phyloP scores from a whole-genome alignment of 2,329 filamentous ascomycete genomes.

The Aspergillus pseudotamarii region DNA sequence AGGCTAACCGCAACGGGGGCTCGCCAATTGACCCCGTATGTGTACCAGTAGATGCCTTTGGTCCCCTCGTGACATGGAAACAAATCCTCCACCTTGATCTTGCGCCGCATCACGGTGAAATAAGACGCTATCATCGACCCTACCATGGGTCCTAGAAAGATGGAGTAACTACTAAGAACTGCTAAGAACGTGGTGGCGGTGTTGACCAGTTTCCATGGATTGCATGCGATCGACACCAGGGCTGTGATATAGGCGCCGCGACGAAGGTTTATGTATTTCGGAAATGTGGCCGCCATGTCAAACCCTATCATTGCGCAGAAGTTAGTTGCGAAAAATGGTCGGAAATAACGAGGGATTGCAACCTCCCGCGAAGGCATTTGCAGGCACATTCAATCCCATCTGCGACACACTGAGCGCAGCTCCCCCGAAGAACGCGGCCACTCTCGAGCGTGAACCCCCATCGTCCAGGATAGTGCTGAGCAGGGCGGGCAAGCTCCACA shows the following conservation, averaged over 20 bases:
- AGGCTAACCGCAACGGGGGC: slow-evolving; percentile 18
- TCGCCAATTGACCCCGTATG: slow-evolving; percentile 27
- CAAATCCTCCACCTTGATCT: slow-evolving; percentile 47
- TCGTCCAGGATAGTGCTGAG: slow-evolving; percentile 27
- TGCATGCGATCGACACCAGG: slow-evolving; percentile 28
- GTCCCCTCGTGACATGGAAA: slow-evolving; percentile 39
- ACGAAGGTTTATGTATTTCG: slow-evolving; percentile 59
- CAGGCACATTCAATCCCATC: slow-evolving; percentile 29
- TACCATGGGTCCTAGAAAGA: slow-evolving; percentile 52
- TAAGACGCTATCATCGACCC: slow-evolving; percentile 53
- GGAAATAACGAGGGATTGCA: neutral
- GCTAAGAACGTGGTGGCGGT: slow-evolving; percentile 26
- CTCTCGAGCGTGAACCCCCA: slow-evolving; percentile 24
- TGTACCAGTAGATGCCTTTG: slow-evolving; percentile 29
- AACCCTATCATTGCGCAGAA: slow-evolving; percentile 44
- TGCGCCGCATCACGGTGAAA: slow-evolving; percentile 41
- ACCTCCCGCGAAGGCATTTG: slow-evolving; percentile 24
- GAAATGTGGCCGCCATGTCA: slow-evolving; percentile 57
- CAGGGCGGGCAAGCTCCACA: slow-evolving; percentile 30
- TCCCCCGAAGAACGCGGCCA: slow-evolving; percentile 27
- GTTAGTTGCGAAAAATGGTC: neutral
- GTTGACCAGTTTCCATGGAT: slow-evolving; percentile 30
- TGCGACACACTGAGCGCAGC: slow-evolving; percentile 29
- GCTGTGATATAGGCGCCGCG: slow-evolving; percentile 56
- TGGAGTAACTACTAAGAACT: slow-evolving; percentile 34